Percentiles rank a stretch among this genome's conserved stretches.
These are phyloP conservation scores for Trichomonas gallinae DNA, from an alignment of 208 protist genomes.

Conservation along the genomic window DNA sequence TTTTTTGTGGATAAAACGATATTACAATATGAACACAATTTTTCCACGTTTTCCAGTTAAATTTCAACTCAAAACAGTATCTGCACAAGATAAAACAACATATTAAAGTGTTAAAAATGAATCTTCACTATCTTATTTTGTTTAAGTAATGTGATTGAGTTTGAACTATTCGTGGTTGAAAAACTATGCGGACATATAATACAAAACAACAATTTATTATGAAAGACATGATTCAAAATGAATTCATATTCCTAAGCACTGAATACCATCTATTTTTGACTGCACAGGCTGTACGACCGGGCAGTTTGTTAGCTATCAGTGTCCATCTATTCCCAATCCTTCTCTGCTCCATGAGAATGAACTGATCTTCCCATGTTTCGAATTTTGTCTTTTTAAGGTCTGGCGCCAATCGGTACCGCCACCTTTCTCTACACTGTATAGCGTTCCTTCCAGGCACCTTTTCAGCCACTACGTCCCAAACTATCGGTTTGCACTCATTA, in stretches of 20 bases:
- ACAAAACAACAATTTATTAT: not conserved
- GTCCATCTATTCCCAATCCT: not conserved
- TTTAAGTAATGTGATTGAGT: not conserved
- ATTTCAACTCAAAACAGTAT: no score
- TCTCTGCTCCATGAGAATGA: not conserved
- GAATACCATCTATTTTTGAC: not conserved
- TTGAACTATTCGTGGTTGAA: not conserved
- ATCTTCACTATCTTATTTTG: no score
- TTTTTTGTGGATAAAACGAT: no score
- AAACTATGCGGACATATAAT: not conserved
- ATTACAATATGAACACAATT: no score
- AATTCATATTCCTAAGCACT: not conserved
- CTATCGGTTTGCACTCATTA: not conserved
- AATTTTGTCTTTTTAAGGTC: not conserved
- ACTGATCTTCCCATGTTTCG: not conserved
- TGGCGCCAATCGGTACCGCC: not conserved
- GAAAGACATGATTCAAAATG: not conserved
- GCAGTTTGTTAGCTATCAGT: not conserved
- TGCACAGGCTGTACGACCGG: not conserved
- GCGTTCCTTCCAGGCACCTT: not conserved
- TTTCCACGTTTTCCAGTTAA: no score
- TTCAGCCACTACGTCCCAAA: not conserved
- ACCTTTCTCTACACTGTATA: constrained; percentile 1
- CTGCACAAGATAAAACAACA: no score
- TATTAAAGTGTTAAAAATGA: no score